Conservation (phyloP, 2,329 filamentous ascomycete species). For the Dendrostoma leiphaemia region DNA sequence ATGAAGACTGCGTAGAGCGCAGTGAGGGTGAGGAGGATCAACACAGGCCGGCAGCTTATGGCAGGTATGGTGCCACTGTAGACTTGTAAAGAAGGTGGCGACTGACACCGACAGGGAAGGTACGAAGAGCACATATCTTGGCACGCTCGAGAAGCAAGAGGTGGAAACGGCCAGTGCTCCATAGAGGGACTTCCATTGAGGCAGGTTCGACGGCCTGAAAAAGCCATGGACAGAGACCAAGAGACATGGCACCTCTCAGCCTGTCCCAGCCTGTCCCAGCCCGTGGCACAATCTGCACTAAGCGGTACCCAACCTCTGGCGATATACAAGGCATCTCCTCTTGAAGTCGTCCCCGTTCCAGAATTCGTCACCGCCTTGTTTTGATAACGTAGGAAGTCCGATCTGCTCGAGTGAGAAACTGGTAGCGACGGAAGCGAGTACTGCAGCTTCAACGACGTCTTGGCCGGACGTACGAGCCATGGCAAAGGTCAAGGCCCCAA, state of each 20-base stretch:
- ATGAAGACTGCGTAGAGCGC: background rate
- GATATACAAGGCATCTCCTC: background rate
- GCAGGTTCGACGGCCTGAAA: no score
- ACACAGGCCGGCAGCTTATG: background rate
- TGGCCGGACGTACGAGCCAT: conserved; percentile 20
- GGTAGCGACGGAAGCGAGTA: conserved; percentile 30
- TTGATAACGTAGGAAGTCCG: conserved; percentile 22
- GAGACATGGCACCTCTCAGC: no score
- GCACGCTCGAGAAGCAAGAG: no score
- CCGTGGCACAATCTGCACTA: no score
- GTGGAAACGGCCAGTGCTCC: no score
- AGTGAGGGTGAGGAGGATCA: background rate
- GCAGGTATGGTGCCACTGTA: no score
- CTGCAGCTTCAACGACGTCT: conserved; percentile 25
- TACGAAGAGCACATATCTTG: no score
- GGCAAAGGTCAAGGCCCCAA: conserved; percentile 30
- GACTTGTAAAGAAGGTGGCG: no score
- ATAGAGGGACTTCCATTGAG: no score
- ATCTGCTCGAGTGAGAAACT: conserved; percentile 33
- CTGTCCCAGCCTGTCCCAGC: no score
- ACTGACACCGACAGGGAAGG: no score
- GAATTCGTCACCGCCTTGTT: background rate
- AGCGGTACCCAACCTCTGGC: background rate
- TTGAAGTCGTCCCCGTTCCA: background rate
- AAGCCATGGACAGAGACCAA: no score